Base-by-base conservation (phyloP, 2,329 filamentous ascomycete species). In the Basipetospora chlamydospora region DNA sequence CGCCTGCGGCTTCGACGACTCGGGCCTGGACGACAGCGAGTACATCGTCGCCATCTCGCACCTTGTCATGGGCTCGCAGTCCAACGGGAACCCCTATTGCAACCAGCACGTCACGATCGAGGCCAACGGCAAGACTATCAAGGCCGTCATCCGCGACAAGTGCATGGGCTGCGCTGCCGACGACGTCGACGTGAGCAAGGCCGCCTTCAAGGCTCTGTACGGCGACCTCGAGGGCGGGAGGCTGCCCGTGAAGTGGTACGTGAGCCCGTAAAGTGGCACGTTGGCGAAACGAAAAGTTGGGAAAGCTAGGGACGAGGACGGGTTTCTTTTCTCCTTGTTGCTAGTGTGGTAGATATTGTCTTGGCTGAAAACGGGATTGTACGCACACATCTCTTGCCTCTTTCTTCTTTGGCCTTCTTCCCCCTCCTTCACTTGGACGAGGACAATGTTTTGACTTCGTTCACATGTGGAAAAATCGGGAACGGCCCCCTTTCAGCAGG, bases 21-120 rank as follows among this genome's bases (percentile, higher is more conserved):
- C 61, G 32, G 73, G 74, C 48, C 51, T 56, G 43, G 73, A 77
- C 48, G 38, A 51, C 17, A 54, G 50, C 4, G 63, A 75, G 15
- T 63, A 70, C 51, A 73, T 85, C 41, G 73, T 90, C 39, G 84
- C 84, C 41, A 63, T 92, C 37, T 72, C 79, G 15, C 47, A 64
- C 28, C 58, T 48, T 4, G 58, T 82, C 49, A 84, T 87, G 73
- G 76, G 73, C 41, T 43, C 51, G 1, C 50, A 53, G 38, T 77
- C 76, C 48, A 84, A 82, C 61, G 61, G 55, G 46, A 82, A 86
- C 64, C 67, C 72, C 33, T 69, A 73, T 53, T 90, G 84, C 57
- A 76, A 74, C 53, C 69, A 74, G 60, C 73, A 59, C 33, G 69
- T 87, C 49, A 75, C 67, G 44, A 73, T 86, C 59, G 59, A 48